Evolutionary conservation across 2,329 filamentous ascomycete species (phyloP).

Genomic region (Xylaria arbuscula): DNA sequence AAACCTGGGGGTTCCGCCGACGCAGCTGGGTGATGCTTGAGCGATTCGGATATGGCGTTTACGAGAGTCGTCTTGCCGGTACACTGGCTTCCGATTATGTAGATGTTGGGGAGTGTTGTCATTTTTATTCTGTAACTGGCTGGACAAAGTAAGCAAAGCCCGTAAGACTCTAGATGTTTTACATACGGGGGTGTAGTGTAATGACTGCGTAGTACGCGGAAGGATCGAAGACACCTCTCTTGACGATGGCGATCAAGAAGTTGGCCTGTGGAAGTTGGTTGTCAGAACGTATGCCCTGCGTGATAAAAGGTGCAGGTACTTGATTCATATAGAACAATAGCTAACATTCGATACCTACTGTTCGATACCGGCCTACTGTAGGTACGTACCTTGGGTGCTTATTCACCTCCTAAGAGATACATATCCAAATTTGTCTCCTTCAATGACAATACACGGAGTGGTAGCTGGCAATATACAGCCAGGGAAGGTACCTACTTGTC

Average conservation of each 20-base stretch:
- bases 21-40: slow-evolving; percentile 1
- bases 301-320: too few relatives aligned
- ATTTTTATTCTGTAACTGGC: neutral
- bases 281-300: too few relatives aligned
- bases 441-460: too few relatives aligned
- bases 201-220: neutral
- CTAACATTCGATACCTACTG: too few relatives aligned
- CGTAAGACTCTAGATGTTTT: neutral
- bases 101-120: slow-evolving; percentile 24
- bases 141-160: neutral
- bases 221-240: neutral
- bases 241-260: neutral
- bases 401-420: too few relatives aligned
- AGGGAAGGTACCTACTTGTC: too few relatives aligned
- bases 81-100: slow-evolving; percentile 32
- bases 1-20: neutral
- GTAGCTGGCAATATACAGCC: too few relatives aligned
- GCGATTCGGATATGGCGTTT: slow-evolving; percentile 10
- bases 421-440: too few relatives aligned
- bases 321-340: too few relatives aligned
- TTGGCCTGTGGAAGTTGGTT: too few relatives aligned
- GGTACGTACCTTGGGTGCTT: too few relatives aligned
- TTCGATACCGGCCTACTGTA: too few relatives aligned
- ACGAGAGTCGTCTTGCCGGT: slow-evolving; percentile 32
- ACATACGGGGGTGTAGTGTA: slow-evolving; percentile 3